Percentiles rank a stretch among this genome's conserved stretches.
Conservation (phyloP, 106 monocot genomes). For the Phalaenopsis aphrodite region DNA sequence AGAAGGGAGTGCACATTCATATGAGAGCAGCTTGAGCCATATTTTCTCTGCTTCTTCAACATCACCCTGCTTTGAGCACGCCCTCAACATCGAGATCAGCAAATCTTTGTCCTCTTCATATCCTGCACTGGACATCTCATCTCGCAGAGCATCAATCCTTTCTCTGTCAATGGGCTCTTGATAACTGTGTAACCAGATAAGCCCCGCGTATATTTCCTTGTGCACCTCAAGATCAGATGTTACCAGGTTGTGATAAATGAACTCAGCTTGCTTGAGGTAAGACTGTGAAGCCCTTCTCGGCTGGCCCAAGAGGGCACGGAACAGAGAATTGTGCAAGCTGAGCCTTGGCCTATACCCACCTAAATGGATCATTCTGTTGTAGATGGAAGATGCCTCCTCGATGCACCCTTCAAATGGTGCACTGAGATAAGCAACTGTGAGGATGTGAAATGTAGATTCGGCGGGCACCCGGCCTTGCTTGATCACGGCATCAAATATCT, state of each 20-base stretch:
- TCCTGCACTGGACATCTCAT: conserved; percentile 49
- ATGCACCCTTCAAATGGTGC: conserved; percentile 52
- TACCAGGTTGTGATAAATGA: conserved; percentile 66
- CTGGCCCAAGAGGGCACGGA: conserved; percentile 54
- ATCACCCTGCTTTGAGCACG: conserved; percentile 68
- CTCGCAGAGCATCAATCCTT: conserved; percentile 50
- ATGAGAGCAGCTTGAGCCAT: conserved; percentile 55
- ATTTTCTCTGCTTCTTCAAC: conserved; percentile 53
- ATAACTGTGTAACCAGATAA: conserved; percentile 91
- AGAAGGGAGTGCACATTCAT: conserved; percentile 41
- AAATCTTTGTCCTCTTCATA: conserved; percentile 59
- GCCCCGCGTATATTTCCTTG: conserved; percentile 70
- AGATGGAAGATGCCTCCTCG: conserved; percentile 75
- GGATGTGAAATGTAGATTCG: conserved; percentile 83
- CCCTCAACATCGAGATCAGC: conserved; percentile 70
- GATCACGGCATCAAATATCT: conserved; percentile 69
- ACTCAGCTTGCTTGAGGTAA: conserved; percentile 75
- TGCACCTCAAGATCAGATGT: conserved; percentile 49
- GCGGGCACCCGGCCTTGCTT: conserved; percentile 66
- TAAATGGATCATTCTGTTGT: conserved; percentile 80
- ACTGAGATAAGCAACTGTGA: conserved; percentile 70
- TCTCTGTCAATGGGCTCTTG: conserved; percentile 70
- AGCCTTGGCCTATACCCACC: conserved; percentile 76
- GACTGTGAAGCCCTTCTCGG: conserved; percentile 43
- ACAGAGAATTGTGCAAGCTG: conserved; percentile 85